Evolutionary conservation across 1,139 yeast species (phyloP).

Genomic region (Arxiozyma telluris): DNA sequence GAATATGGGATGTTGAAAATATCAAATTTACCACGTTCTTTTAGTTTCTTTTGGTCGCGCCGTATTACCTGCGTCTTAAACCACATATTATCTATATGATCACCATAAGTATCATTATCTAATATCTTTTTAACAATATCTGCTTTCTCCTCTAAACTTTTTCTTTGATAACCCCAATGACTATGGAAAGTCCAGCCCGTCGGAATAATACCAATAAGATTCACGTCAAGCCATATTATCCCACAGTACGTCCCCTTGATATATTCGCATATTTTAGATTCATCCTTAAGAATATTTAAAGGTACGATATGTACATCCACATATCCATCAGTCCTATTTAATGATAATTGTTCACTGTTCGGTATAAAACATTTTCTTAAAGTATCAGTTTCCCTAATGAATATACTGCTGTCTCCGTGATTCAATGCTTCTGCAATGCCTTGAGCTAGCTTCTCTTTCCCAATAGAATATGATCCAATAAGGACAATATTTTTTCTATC

Average conservation of each 20-base stretch:
- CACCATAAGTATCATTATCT: conserved; percentile 9
- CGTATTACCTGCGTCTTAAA: conserved; percentile 24
- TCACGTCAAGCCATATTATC: conserved; percentile 34
- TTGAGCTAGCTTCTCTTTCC: conserved; percentile 79
- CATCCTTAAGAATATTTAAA: conserved; percentile 40
- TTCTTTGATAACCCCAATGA: conserved; percentile 12
- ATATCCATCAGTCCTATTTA: not conserved
- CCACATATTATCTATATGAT: conserved; percentile 7
- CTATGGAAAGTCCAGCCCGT: conserved; percentile 74
- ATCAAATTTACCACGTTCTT: conserved; percentile 31
- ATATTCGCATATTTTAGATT: conserved; percentile 39
- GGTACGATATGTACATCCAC: conserved; percentile 56
- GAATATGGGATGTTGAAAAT: conserved; percentile 73
- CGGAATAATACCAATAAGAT: conserved; percentile 61
- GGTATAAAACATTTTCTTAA: conserved; percentile 6
- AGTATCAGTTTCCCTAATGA: conserved; percentile 3
- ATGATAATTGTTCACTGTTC: not conserved
- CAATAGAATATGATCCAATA: conserved; percentile 88
- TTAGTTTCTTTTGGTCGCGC: conserved; percentile 15
- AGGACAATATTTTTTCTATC: conserved; percentile 41
- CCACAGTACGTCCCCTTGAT: conserved; percentile 39
- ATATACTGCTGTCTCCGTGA: not conserved
- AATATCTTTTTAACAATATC: conserved; percentile 12
- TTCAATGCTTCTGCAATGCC: conserved; percentile 10
- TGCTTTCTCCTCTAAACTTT: conserved; percentile 10